A percentile compares a stretch with the other conserved stretches of the same genome.
phyloP scores from a whole-genome alignment of 1,284 basidiomycete genomes.

The Baeospora myosura region DNA sequence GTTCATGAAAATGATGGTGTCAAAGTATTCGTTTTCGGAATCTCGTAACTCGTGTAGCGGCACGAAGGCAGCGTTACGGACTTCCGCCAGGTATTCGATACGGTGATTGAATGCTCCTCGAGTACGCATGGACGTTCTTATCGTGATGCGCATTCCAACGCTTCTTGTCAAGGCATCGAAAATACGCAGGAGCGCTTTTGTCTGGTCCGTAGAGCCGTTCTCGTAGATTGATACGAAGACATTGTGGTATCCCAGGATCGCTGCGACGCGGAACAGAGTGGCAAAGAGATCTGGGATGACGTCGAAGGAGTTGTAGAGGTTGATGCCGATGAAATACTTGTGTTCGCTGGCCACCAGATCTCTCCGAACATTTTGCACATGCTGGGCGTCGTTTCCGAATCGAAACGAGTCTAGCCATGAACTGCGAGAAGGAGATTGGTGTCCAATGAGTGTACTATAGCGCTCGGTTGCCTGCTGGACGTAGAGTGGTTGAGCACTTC shows the following conservation, averaged over 20 bases:
- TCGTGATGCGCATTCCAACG: slow-evolving; percentile 85
- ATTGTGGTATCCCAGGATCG: slow-evolving; percentile 90
- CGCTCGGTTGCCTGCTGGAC: slow-evolving; percentile 77
- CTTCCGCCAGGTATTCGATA: slow-evolving; percentile 96
- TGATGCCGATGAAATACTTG: slow-evolving; percentile 98
- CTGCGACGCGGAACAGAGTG: slow-evolving; percentile 86
- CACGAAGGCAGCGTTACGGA: slow-evolving; percentile 89
- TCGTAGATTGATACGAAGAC: slow-evolving; percentile 97
- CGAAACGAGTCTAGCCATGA: slow-evolving; percentile 61
- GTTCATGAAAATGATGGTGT: slow-evolving; percentile 96
- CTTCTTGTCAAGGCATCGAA: slow-evolving; percentile 85
- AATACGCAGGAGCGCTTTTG: slow-evolving; percentile 87
- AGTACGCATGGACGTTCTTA: slow-evolving; percentile 84
- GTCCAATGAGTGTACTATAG: slow-evolving; percentile 76
- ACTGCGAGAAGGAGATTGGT: slow-evolving; percentile 49
- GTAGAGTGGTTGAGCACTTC: slow-evolving; percentile 77
- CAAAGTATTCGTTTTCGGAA: slow-evolving; percentile 84
- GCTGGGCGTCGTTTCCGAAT: slow-evolving; percentile 36
- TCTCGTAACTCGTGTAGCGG: slow-evolving; percentile 89
- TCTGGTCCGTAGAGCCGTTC: slow-evolving; percentile 94
- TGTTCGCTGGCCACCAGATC: slow-evolving; percentile 56
- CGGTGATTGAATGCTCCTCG: slow-evolving; percentile 96
- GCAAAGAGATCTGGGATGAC: slow-evolving; percentile 93
- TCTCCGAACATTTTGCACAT: slow-evolving; percentile 29
- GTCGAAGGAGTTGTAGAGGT: slow-evolving; percentile 97